These are phyloP conservation scores for Pestalotiopsis sp. DNA, from an alignment of 2,329 filamentous ascomycete genomes.

Conservation along the genomic window DNA sequence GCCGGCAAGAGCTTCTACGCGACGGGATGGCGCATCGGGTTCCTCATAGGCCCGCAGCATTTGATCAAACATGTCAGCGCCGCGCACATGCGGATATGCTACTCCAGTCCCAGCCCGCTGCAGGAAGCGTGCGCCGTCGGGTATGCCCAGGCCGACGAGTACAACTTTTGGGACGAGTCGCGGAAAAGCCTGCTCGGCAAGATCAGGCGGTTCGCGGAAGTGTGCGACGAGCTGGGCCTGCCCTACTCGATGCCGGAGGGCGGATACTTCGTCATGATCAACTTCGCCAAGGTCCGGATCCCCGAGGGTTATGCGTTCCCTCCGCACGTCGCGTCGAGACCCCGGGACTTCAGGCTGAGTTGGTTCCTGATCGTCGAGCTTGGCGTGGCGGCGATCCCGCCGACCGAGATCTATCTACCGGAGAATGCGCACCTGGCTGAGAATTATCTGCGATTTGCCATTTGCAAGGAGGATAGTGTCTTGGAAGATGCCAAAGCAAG, in stretches of 20 bases:
- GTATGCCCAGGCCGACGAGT: neutral
- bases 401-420: neutral
- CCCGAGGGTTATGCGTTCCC: neutral
- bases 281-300: neutral
- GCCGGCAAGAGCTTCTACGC: constrained; percentile 1
- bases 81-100: constrained; percentile 3
- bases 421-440: neutral
- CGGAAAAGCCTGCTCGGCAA: neutral
- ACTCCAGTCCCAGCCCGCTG: neutral
- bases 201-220: constrained; percentile 1
- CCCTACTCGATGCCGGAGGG: neutral
- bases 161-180: neutral
- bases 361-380: constrained; percentile 1
- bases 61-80: neutral
- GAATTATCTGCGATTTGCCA: neutral
- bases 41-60: neutral
- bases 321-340: neutral
- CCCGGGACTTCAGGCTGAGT: neutral
- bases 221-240: constrained; percentile 2
- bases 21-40: neutral
- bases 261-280: constrained; percentile 4
- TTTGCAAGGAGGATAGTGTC: constrained; percentile 1
- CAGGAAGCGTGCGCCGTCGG: neutral
- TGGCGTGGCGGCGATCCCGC: neutral
- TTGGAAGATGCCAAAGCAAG: neutral